Evolutionary conservation across 306 rosid genomes (phyloP), one percentile per base, ranked within the genome.

Genomic region (Dalbergia cochinchinensis): DNA sequence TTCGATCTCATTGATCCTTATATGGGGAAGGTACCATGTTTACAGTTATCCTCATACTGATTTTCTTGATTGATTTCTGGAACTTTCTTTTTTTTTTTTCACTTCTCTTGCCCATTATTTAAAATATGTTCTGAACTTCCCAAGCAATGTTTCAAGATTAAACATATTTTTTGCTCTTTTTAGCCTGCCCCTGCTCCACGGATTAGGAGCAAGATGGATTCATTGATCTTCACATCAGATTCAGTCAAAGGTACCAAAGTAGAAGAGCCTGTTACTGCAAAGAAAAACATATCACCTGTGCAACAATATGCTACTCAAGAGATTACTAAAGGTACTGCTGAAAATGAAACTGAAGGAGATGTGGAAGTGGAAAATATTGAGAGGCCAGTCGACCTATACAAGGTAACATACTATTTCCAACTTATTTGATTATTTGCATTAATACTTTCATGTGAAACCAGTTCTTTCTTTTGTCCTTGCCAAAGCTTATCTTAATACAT

Each of bases 151-250:
- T 59, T 74, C 18, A 33, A 51, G 44, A 51, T 59, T 68, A 16
- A 15, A 71, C 12, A 76, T 69, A 13, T 61, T 67, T 35, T 39
- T 62, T 85, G 80, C 72, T 51, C 62, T 70, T 71, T 73, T 89
- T 88, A 95, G 99, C 99, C 98, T 11, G 89, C 96, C 5, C 96
- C 97, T 45, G 93, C 96, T 77, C 97, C 97, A 69, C 90, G 99
- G 77, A 90, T 78, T 74, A 89, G 88, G 87, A 88, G 96, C 88
- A 95, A 91, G 90, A 84, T 95, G 0, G 99, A 95, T 73, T 65
- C 92, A 37, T 89, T 93, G 80, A 90, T 96, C 78, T 96, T 96
- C 81, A 96, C 94, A 44, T 83, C 97, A 34, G 92, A 96, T 84
- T 88, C 96, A 15, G 88, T 78, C 80, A 93, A 90, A 87, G 85